These are phyloP conservation scores for Entonaema liquescens DNA, from an alignment of 495 filamentous ascomycete genomes.

Conservation along the genomic window DNA sequence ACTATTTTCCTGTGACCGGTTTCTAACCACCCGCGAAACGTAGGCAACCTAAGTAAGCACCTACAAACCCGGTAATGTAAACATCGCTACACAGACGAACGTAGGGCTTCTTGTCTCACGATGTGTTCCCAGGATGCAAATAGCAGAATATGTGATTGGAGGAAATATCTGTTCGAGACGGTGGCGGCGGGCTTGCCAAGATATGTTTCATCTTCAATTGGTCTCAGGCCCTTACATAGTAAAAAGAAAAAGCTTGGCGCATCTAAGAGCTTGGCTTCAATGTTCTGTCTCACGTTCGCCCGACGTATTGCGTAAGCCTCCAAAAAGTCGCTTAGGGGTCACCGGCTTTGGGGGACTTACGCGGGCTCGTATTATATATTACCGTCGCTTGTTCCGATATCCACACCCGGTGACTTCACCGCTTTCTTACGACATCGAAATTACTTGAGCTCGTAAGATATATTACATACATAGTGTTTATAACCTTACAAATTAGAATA, in stretches of 20 bases:
- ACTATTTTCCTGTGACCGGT: too few relatives aligned
- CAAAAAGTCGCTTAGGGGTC: not conserved
- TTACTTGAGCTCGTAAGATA: not conserved
- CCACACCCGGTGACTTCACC: not conserved
- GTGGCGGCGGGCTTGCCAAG: slow-evolving; percentile 27
- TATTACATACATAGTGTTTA: not conserved
- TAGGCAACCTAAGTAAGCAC: not conserved
- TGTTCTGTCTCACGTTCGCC: not conserved
- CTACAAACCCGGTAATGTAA: not conserved
- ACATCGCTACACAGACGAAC: not conserved
- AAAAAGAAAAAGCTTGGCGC: slow-evolving; percentile 4
- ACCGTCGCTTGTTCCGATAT: not conserved
- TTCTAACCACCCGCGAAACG: not conserved
- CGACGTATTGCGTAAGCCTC: not conserved
- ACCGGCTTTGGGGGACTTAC: not conserved
- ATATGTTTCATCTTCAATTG: slow-evolving; percentile 29
- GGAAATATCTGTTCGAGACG: slow-evolving; percentile 2
- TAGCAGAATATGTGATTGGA: not conserved
- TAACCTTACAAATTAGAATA: not conserved
- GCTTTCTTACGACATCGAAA: not conserved
- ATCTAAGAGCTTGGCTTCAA: slow-evolving; percentile 24
- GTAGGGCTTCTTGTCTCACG: not conserved
- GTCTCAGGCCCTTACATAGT: slow-evolving; percentile 23
- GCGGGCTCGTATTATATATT: not conserved
- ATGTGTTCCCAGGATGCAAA: not conserved